Evolutionary conservation across 176 grass and related monocot species (phyloP).

Genomic region (Microstegium vimineum): DNA sequence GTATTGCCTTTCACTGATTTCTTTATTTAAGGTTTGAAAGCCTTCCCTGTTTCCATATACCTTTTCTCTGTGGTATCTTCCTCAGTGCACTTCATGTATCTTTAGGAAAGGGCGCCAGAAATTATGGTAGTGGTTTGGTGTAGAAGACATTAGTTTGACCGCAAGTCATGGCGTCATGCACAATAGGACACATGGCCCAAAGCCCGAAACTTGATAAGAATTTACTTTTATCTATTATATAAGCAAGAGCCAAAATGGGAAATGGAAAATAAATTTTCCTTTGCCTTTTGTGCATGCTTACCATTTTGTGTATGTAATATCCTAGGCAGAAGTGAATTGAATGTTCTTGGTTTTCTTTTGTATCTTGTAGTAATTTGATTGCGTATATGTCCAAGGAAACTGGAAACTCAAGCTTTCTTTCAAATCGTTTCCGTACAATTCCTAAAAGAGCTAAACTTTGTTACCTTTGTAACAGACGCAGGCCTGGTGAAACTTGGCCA

Average conservation of each 20-base stretch:
- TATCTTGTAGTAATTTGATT: neutral
- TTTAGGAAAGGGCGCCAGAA: neutral
- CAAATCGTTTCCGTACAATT: slow-evolving; percentile 8
- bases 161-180: neutral
- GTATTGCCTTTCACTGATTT: slow-evolving; percentile 36
- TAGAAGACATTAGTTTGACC: neutral
- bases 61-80: neutral
- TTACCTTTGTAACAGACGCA: slow-evolving; percentile 35
- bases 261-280: neutral
- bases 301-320: slow-evolving; percentile 16
- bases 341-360: neutral
- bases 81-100: neutral
- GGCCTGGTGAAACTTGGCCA: slow-evolving; percentile 53
- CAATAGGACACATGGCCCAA: neutral
- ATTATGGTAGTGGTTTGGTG: neutral
- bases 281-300: neutral
- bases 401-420: neutral
- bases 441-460: slow-evolving; percentile 16
- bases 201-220: neutral
- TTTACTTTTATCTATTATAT: neutral
- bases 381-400: neutral
- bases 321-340: neutral
- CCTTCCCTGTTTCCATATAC: neutral
- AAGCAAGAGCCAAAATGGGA: neutral
- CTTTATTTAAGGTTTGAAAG: slow-evolving; percentile 2